Base-by-base conservation (phyloP, 345 rosid species). In the Populus simonii region DNA sequence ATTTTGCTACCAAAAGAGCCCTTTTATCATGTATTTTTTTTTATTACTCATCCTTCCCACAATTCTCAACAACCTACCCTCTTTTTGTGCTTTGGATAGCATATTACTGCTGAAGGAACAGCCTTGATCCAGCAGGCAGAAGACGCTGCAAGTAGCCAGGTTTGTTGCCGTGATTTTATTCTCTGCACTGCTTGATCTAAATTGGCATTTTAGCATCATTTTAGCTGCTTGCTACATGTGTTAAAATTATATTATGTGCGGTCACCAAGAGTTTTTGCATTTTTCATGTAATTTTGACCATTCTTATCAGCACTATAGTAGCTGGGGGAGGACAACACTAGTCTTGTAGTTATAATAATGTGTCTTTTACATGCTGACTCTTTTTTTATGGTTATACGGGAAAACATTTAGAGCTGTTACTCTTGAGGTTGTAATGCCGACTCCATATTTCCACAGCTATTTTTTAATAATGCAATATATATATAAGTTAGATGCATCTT, bases 51-150 rank as follows among this genome's bases (percentile, higher is more conserved):
- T 38, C 53, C 66, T 70, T 78, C 23, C 72, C 17, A 23, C 65
- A n/a, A 59, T 23, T 9, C 65, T 59, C 29, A n/a, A 9, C 29
- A 8, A 59, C 65, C 1, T 59, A 59, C 27, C 65, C 65, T 23
- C 65, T n/a, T 59, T n/a, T n/a, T 59, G 29, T 59, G 27, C 29
- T 53, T 83, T 29, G 43, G 82, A 76, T 90, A 94, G 98, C 98
- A 96, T 82, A 89, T 96, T 75, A 91, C 94, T 73, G 88, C 92
- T 22, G 98, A 94, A 82, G 98, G 98, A 38, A 88, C 90, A 20
- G 87, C 88, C 59, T 89, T 92, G 81, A 92, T 96, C 80, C 97
- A 92, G 78, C 99, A 91, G 75, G 98, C 97, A 20, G 98, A 94
- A 81, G 99, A 94, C 78, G 92, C 97, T 29, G 97, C 91, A 41